Base-by-base conservation (phyloP, 106 monocot genomes). In the Dendrobium huoshanense region DNA sequence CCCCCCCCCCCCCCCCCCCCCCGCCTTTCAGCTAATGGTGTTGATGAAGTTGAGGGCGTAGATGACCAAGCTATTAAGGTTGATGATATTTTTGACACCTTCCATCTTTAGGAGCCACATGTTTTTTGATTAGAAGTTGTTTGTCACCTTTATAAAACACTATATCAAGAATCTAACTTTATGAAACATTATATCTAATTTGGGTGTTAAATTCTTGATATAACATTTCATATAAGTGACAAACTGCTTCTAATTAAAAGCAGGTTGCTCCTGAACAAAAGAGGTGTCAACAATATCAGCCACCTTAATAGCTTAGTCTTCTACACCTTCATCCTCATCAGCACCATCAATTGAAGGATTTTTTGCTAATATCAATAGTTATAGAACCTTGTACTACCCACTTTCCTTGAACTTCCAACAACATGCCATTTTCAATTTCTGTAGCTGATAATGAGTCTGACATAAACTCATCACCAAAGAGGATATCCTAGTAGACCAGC, bases 61-160 rank as follows among this genome's bases (percentile, higher is more conserved):
- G 94, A 96, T 61, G 92, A 94, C 56, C 77, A 85, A 17, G 86
- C 83, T 20, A 88, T 90, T 20, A 96, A 85, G 83, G 96, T 92
- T 20, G 88, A 92, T 2, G 96, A 96, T 79, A 96, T 96, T 55
- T 87, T 96, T 20, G 94, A 93, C 79, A 90, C 93, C 9, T 91
- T 96, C 78, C 86, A 89, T 8, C 93, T 96, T 79, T 79, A 96
- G 93, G 94, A 96, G 80, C 91, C 94, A 89, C 92, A 94, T 41
- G 0, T 92, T 20, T 94, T 94, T 94, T 73, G 92, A 96, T 74
- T 92, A 92, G 89, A 92, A 90, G 55, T 86, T 88, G 64, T 94
- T 96, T 86, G 83, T 92, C 13, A 77, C 90, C 20, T 92, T 79
- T 79, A 87, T 96, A 73, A 91, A 96, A 84, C 79, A 82, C 13